Evolutionary conservation across 106 monocot genomes (phyloP).

Genomic region (Dioscorea dumetorum): DNA sequence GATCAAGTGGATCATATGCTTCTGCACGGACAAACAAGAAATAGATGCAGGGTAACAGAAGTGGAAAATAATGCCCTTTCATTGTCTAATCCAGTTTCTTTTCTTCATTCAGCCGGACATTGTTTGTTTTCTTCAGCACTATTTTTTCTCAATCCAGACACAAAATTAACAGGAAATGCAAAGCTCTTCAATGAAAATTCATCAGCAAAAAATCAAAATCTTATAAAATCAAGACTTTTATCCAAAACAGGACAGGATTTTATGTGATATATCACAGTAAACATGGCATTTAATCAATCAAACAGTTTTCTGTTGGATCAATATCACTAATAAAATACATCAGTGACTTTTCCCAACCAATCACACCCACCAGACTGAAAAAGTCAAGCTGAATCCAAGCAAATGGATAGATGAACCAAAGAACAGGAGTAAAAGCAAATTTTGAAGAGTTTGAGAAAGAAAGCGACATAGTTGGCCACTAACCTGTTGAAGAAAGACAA

Average conservation of each 20-base stretch:
- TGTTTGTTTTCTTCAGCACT: too few species aligned
- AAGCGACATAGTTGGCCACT: background rate
- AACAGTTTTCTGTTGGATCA: background rate
- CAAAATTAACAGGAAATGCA: background rate
- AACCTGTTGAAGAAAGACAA: conserved; percentile 20
- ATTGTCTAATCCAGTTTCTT: background rate
- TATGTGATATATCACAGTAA: background rate
- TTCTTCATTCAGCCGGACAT: too few species aligned
- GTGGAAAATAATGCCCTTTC: background rate
- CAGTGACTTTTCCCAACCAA: background rate
- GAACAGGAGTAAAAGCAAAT: background rate
- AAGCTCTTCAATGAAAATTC: background rate
- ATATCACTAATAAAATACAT: background rate
- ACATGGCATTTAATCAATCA: background rate
- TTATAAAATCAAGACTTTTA: too few species aligned
- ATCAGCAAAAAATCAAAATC: too few species aligned
- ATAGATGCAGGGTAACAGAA: too few species aligned
- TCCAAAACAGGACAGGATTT: background rate
- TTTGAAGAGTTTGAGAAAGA: background rate
- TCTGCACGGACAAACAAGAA: conserved; percentile 32
- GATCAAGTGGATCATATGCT: conserved; percentile 84
- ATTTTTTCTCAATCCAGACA: background rate
- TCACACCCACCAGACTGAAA: background rate
- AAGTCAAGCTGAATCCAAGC: background rate
- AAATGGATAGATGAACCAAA: background rate